Percentiles rank a stretch among this genome's conserved stretches.
These are phyloP conservation scores for Dysphania ambrosioides DNA, from an alignment of 148 eudicot species.

Conservation along the genomic window DNA sequence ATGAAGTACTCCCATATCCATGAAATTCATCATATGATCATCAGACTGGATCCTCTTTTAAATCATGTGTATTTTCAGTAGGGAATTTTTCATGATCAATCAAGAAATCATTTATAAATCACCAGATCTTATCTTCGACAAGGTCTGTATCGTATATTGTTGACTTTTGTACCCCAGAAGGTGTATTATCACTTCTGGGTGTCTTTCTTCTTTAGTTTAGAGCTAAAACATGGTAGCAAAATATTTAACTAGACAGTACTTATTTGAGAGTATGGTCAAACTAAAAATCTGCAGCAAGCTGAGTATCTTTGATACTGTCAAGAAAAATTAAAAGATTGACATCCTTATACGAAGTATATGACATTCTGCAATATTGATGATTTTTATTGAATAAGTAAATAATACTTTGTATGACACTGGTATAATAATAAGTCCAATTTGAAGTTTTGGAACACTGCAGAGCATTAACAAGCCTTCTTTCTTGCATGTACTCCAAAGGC, in stretches of 20 bases:
- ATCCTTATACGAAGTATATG: neutral
- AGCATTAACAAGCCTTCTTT: neutral
- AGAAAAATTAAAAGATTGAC: too few relatives aligned
- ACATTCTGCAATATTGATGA: neutral
- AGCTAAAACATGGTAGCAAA: neutral
- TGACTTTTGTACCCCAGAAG: neutral
- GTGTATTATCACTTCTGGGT: neutral
- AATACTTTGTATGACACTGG: too few relatives aligned
- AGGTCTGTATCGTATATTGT: too few relatives aligned
- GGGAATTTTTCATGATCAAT: too few relatives aligned
- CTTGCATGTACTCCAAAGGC: neutral
- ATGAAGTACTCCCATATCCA: slow-evolving; percentile 1
- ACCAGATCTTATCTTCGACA: too few relatives aligned
- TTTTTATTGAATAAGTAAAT: too few relatives aligned
- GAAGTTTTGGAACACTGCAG: neutral
- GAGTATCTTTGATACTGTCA: neutral
- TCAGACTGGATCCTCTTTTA: neutral
- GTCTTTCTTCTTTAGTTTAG: neutral
- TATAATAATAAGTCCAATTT: too few relatives aligned
- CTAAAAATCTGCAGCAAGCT: neutral
- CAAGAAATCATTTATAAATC: too few relatives aligned
- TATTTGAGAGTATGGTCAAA: neutral
- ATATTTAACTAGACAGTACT: neutral
- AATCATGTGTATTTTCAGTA: neutral
- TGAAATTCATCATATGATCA: slow-evolving; percentile 2